phyloP scores from a whole-genome alignment of 352 stramenopile genomes.

The Phytophthora ohioensis region DNA sequence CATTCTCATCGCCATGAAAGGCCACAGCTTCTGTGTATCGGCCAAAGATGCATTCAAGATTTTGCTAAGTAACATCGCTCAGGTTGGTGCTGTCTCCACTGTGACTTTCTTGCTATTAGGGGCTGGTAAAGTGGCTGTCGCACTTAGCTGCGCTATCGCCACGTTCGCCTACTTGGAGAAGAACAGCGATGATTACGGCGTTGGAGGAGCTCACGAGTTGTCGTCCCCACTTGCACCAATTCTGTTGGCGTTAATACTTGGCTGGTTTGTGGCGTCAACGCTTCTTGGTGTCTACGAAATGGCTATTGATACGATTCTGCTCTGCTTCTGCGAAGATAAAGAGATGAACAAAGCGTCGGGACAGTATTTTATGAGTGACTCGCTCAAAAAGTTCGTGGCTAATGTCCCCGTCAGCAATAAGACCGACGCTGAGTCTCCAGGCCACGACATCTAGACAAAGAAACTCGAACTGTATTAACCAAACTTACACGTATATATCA shows the following conservation, averaged over 20 bases:
- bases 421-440: background rate
- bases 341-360: conserved; percentile 74
- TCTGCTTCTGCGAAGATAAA: conserved; percentile 96
- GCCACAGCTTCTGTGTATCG: conserved; percentile 78
- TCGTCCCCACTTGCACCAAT: conserved; percentile 87
- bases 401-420: conserved; percentile 49
- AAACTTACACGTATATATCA: too few species aligned
- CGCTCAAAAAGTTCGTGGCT: conserved; percentile 74
- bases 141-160: conserved; percentile 59
- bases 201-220: conserved; percentile 69
- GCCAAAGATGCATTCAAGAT: conserved; percentile 95
- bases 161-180: conserved; percentile 74
- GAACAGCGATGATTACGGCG: conserved; percentile 58
- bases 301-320: conserved; percentile 94
- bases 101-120: conserved; percentile 92
- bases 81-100: conserved; percentile 88
- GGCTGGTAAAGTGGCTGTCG: conserved; percentile 92
- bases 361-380: conserved; percentile 84
- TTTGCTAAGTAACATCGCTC: conserved; percentile 92
- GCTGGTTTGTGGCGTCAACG: conserved; percentile 94
- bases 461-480: background rate
- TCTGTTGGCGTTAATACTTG: conserved; percentile 90
- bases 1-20: conserved; percentile 89
- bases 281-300: conserved; percentile 97
- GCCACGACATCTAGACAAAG: conserved; percentile 2